Base-by-base conservation (phyloP, 2,329 filamentous ascomycete species). In the Fusarium humuli region DNA sequence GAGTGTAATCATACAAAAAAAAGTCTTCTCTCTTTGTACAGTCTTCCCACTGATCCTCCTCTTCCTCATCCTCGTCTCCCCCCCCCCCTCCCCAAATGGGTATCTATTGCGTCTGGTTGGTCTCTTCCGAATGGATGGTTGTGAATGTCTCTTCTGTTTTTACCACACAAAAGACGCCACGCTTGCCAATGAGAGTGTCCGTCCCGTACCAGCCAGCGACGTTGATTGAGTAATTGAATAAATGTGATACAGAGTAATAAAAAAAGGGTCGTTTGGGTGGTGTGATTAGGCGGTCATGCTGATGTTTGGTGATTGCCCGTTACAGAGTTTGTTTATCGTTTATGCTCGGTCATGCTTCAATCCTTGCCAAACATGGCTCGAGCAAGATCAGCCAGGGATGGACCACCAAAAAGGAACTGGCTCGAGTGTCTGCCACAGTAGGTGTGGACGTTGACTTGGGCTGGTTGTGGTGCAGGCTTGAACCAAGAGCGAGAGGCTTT, bases 341-440 rank as follows among this genome's bases (percentile, higher is more conserved):
- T 45, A 47, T 53, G 64, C 41, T 55, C 46, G 45, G 53, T 20
- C 55, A 50, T 73, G 58, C 56, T 34, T 75, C 56, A 75, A 56
- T 76, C 73, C 65, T 77, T 76, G 73, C 78, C 81, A 44, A 81
- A 80, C 48, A 85, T 72, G 18, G 80, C 77, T 47, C 81, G 81
- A 68, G 82, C 82, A 34, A 85, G 75, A 46, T 83, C 82, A 10
- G 79, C 75, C 23, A 85, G 73, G 3, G 82, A 85, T 44, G 82
- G 82, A 2, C 85, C 85, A 34, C 84, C 79, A 65, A 88, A 85
- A 16, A 88, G 78, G 62, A 82, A 86, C 71, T 87, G 84, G 69
- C 86, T 82, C 41, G 84, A 84, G 75, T 88, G 86, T 16, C 86
- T 81, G 16, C 86, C 86, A 65, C 86, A 88, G 61, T 85, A 84